Conservation (phyloP, 1,139 yeast species). For the Wickerhamomyces sp. region DNA sequence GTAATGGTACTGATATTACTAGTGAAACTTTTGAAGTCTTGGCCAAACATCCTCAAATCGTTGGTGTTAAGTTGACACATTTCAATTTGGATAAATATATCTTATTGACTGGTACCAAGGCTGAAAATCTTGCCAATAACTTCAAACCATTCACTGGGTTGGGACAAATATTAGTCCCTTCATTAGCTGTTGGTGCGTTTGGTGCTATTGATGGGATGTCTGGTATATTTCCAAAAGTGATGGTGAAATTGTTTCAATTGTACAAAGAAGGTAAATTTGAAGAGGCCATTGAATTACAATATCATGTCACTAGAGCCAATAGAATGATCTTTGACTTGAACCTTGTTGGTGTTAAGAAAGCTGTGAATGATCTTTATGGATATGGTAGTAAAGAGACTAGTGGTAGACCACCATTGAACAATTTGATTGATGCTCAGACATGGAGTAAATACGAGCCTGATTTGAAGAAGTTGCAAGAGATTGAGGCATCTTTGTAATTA, state of each 20-base stretch:
- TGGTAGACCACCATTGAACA: conserved; percentile 11
- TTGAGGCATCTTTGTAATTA: conserved; percentile 4
- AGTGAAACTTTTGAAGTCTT: conserved; percentile 31
- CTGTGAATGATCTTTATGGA: conserved; percentile 4
- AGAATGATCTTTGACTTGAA: conserved; percentile 32
- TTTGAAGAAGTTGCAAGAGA: conserved; percentile 2
- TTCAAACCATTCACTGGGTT: conserved; percentile 39
- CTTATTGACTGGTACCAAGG: conserved; percentile 22
- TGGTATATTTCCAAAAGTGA: conserved; percentile 36
- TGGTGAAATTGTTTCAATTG: conserved; percentile 28
- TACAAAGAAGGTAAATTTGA: conserved; percentile 24
- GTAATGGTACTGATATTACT: conserved; percentile 32
- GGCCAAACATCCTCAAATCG: conserved; percentile 38
- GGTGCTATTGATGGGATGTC: conserved; percentile 44
- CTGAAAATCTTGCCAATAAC: conserved; percentile 17
- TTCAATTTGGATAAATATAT: conserved; percentile 10
- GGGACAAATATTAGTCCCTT: conserved; percentile 39
- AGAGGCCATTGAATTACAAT: conserved; percentile 33
- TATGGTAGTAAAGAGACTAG: conserved; percentile 3
- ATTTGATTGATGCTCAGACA: conserved; percentile 3
- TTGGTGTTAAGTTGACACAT: conserved; percentile 45
- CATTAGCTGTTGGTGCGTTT: conserved; percentile 34
- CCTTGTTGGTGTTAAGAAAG: conserved; percentile 30
- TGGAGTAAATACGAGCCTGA: conserved; percentile 7
- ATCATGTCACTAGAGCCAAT: conserved; percentile 30